phyloP scores from a whole-genome alignment of 2,329 filamentous ascomycete genomes.

The Purpureocillium lavendulum region DNA sequence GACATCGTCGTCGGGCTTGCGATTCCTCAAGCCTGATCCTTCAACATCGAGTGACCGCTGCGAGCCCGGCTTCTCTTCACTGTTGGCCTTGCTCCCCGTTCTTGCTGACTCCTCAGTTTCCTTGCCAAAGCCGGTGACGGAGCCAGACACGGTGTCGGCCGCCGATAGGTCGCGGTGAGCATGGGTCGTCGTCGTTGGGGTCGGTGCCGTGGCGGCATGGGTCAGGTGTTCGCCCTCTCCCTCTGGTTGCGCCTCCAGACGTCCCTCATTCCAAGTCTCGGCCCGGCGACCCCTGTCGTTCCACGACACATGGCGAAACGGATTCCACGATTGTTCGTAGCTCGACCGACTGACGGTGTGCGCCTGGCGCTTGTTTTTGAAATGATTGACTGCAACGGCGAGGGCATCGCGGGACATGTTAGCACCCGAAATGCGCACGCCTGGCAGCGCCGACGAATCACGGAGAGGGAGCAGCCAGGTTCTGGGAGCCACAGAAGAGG shows the following conservation, averaged over 20 bases:
- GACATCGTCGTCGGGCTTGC: slow-evolving; percentile 18
- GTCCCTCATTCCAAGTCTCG: slow-evolving; percentile 25
- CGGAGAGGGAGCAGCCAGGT: background rate
- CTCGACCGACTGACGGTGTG: slow-evolving; percentile 31
- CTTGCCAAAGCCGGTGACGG: slow-evolving; percentile 11
- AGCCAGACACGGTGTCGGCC: slow-evolving; percentile 15
- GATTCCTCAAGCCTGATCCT: slow-evolving; percentile 19
- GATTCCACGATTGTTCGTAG: slow-evolving; percentile 31
- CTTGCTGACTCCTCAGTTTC: slow-evolving; percentile 13
- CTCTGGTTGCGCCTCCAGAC: slow-evolving; percentile 21
- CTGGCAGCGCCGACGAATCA: background rate
- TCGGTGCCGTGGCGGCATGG: slow-evolving; percentile 26
- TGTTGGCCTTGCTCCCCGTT: slow-evolving; percentile 9
- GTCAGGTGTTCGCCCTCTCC: slow-evolving; percentile 22
- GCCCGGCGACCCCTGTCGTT: slow-evolving; percentile 18
- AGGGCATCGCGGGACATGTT: slow-evolving; percentile 6
- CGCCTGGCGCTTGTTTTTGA: slow-evolving; percentile 34
- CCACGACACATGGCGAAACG: slow-evolving; percentile 34
- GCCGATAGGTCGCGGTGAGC: background rate
- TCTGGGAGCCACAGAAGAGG: too few species aligned
- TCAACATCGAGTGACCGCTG: slow-evolving; percentile 13
- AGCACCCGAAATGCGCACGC: slow-evolving; percentile 1
- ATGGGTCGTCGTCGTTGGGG: slow-evolving; percentile 7
- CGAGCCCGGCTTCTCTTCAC: slow-evolving; percentile 11
- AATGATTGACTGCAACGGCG: slow-evolving; percentile 33